Conservation (phyloP, 208 protist genomes). For the Crithidia mellificae region DNA sequence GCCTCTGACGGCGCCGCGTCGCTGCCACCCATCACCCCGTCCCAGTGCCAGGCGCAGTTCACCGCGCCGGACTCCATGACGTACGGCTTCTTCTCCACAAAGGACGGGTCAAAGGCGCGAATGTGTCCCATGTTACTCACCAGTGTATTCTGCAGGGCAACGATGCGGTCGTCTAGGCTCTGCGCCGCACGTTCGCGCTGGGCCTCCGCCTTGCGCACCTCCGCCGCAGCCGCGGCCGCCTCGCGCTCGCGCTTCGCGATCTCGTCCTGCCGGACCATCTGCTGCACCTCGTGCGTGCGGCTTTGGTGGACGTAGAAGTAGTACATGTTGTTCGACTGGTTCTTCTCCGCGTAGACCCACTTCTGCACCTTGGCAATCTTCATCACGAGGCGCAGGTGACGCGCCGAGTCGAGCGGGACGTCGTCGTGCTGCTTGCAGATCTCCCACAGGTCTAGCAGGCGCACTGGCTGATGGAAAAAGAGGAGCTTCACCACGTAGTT, state of each 20-base stretch:
- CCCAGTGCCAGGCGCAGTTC: constrained; percentile 77
- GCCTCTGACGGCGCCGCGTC: not conserved
- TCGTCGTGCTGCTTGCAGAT: constrained; percentile 86
- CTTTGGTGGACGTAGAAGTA: constrained; percentile 90
- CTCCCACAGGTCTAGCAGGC: constrained; percentile 81
- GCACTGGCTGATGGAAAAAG: constrained; percentile 88
- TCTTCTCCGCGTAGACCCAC: constrained; percentile 92
- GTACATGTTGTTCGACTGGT: constrained; percentile 87
- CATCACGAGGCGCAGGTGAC: constrained; percentile 84
- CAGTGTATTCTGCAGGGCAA: constrained; percentile 59
- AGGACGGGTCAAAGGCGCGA: constrained; percentile 68
- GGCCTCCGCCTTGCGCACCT: constrained; percentile 5
- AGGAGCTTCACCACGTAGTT: constrained; percentile 86
- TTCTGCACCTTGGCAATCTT: constrained; percentile 85
- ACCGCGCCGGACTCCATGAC: constrained; percentile 69
- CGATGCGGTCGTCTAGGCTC: constrained; percentile 64
- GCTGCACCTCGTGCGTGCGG: constrained; percentile 77
- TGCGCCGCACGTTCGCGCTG: constrained; percentile 23
- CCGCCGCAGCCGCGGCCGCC: constrained; percentile 31
- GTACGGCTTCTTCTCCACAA: constrained; percentile 61
- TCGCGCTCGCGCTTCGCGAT: constrained; percentile 59
- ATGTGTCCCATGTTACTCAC: constrained; percentile 67
- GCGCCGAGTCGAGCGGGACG: constrained; percentile 85
- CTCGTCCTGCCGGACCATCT: constrained; percentile 77
- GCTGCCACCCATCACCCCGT: constrained; percentile 10